Evolutionary conservation across 176 grass and related monocot species (phyloP).

Genomic region (Zizania latifolia): DNA sequence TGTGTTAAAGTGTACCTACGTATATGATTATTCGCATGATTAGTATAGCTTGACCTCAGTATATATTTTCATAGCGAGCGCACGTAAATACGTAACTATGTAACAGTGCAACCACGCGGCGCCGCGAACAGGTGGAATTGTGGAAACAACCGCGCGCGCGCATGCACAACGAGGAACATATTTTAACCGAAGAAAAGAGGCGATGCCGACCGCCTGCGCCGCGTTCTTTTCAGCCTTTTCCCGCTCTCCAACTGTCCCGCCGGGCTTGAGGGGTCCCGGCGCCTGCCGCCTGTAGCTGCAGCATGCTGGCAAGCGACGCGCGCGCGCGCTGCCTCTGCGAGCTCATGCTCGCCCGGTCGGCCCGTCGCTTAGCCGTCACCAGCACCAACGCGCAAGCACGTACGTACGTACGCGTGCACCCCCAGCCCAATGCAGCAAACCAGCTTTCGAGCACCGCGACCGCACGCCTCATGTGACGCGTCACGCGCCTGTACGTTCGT

Average conservation of each 20-base stretch:
- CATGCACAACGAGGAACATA: not conserved
- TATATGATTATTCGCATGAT: not conserved
- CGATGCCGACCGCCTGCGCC: not conserved
- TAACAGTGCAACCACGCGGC: too few species aligned
- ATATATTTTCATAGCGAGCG: too few species aligned
- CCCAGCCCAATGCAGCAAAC: not conserved
- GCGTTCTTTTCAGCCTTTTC: constrained; percentile 8
- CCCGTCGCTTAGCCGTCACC: not conserved
- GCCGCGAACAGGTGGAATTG: too few species aligned
- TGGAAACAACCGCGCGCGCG: too few species aligned
- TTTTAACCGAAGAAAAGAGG: not conserved
- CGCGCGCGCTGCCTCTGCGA: not conserved
- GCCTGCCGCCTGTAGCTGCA: too few species aligned
- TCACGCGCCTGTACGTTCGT: not conserved
- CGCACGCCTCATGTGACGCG: constrained; percentile 7
- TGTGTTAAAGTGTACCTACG: not conserved
- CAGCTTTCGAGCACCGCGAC: not conserved
- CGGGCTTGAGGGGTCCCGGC: not conserved
- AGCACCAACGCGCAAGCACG: not conserved
- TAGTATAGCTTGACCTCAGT: not conserved
- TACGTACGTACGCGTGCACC: not conserved
- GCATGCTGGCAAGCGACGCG: not conserved
- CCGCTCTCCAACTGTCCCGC: not conserved
- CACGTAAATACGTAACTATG: too few species aligned
- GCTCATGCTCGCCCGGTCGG: not conserved